phyloP scores from a whole-genome alignment of 1,284 basidiomycete species.

The Omphalotus olearius region DNA sequence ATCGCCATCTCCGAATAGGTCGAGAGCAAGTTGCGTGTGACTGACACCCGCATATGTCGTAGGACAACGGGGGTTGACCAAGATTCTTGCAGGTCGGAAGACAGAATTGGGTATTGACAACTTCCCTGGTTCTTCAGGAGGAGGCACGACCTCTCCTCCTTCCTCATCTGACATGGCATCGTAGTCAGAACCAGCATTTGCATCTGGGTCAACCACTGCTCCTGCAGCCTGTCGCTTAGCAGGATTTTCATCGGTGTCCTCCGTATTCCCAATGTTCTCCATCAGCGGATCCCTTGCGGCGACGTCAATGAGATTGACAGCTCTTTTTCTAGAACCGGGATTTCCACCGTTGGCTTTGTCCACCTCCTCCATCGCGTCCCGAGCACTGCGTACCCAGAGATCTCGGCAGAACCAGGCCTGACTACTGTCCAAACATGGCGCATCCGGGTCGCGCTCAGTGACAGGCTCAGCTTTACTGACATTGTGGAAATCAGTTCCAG shows the following conservation, averaged over 20 bases:
- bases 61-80: constrained; percentile 92
- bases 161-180: constrained; percentile 82
- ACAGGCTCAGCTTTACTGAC: constrained; percentile 55
- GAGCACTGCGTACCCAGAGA: constrained; percentile 83
- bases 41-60: constrained; percentile 96
- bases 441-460: constrained; percentile 65
- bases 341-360: constrained; percentile 30
- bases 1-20: constrained; percentile 82
- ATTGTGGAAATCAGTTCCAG: constrained; percentile 78
- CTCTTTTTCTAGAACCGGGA: constrained; percentile 6
- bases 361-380: constrained; percentile 61
- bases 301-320: constrained; percentile 28
- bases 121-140: constrained; percentile 32
- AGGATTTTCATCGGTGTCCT: constrained; percentile 26
- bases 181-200: constrained; percentile 82
- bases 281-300: constrained; percentile 31
- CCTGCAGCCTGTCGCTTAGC: constrained; percentile 29
- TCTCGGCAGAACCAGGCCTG: constrained; percentile 97
- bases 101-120: constrained; percentile 83
- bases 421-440: constrained; percentile 85
- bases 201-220: constrained; percentile 51
- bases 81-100: constrained; percentile 82
- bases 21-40: constrained; percentile 87
- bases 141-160: constrained; percentile 36
- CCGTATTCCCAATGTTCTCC: constrained; percentile 20